phyloP scores from a whole-genome alignment of 139 green algal species.

The Spirogloea muscicola region DNA sequence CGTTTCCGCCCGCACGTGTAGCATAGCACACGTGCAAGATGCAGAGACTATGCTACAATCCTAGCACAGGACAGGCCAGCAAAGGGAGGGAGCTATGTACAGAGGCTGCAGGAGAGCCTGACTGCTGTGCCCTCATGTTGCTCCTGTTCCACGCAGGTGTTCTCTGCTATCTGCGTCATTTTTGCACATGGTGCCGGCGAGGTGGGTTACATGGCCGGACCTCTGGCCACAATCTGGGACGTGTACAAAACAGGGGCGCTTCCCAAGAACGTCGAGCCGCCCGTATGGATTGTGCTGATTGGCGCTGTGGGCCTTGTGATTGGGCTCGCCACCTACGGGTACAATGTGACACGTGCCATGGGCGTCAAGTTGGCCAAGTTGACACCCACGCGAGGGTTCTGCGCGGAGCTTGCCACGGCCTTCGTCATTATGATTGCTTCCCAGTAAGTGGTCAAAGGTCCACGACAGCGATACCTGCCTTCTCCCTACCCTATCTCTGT shows the following conservation, averaged over 20 bases:
- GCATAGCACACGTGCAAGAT: too few relatives aligned
- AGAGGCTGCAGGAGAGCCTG: too few relatives aligned
- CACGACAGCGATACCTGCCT: too few relatives aligned
- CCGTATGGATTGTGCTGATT: slow-evolving; percentile 20
- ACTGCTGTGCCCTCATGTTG: too few relatives aligned
- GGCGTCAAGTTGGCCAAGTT: slow-evolving; percentile 65
- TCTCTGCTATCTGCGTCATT: slow-evolving; percentile 73
- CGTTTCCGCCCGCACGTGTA: too few relatives aligned
- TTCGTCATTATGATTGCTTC: slow-evolving; percentile 55
- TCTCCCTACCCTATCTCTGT: too few relatives aligned
- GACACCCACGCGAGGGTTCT: slow-evolving; percentile 63
- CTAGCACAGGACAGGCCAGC: too few relatives aligned
- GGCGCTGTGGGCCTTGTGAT: slow-evolving; percentile 63
- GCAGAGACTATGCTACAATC: too few relatives aligned
- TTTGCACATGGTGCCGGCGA: slow-evolving; percentile 66
- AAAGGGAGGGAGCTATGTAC: too few relatives aligned
- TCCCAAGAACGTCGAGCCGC: slow-evolving; percentile 10
- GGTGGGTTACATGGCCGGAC: slow-evolving; percentile 55
- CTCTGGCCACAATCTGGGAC: slow-evolving; percentile 59
- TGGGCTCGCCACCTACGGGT: slow-evolving; percentile 70
- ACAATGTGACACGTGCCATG: slow-evolving; percentile 66
- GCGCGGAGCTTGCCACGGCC: slow-evolving; percentile 58
- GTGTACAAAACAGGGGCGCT: slow-evolving; percentile 21
- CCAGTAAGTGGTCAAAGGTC: too few relatives aligned
- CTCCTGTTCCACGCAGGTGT: slow-evolving; percentile 66